phyloP scores from a whole-genome alignment of 208 protist species.

The Trypanosoma cruzi region DNA sequence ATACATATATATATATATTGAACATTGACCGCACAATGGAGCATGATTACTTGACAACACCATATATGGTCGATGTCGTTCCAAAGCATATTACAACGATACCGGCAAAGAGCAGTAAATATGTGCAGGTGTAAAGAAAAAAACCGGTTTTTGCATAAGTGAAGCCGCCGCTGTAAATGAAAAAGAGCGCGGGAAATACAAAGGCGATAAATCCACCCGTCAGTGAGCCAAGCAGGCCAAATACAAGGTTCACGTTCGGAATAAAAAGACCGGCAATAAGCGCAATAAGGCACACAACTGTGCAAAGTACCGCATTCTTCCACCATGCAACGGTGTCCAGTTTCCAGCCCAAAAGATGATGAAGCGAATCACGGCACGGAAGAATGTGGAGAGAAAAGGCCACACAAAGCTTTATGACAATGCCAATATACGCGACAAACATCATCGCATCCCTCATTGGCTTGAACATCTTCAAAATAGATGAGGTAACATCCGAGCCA shows the following conservation, averaged over 20 bases:
- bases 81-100: constrained; percentile 54
- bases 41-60: too few relatives aligned
- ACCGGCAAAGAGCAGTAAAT: constrained; percentile 43
- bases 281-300: constrained; percentile 27
- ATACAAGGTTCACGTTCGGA: constrained; percentile 36
- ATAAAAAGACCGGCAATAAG: constrained; percentile 30
- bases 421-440: constrained; percentile 66
- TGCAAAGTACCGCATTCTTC: constrained; percentile 50
- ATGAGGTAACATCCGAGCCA: constrained; percentile 34
- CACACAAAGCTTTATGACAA: constrained; percentile 63
- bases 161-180: constrained; percentile 61
- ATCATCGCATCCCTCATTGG: constrained; percentile 58
- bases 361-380: constrained; percentile 49
- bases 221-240: constrained; percentile 48
- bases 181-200: constrained; percentile 51
- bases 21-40: too few relatives aligned
- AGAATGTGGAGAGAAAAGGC: constrained; percentile 62
- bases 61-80: too few relatives aligned
- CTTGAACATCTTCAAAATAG: constrained; percentile 57
- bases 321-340: constrained; percentile 64
- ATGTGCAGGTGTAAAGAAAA: constrained; percentile 42
- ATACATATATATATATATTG: too few relatives aligned
- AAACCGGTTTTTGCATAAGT: constrained; percentile 28
- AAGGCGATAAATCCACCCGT: constrained; percentile 55
- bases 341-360: constrained; percentile 46